Evolutionary conservation across 2,329 filamentous ascomycete genomes (phyloP), one percentile per base, ranked within the genome.

Genomic region (Mycosphaerella sp.): DNA sequence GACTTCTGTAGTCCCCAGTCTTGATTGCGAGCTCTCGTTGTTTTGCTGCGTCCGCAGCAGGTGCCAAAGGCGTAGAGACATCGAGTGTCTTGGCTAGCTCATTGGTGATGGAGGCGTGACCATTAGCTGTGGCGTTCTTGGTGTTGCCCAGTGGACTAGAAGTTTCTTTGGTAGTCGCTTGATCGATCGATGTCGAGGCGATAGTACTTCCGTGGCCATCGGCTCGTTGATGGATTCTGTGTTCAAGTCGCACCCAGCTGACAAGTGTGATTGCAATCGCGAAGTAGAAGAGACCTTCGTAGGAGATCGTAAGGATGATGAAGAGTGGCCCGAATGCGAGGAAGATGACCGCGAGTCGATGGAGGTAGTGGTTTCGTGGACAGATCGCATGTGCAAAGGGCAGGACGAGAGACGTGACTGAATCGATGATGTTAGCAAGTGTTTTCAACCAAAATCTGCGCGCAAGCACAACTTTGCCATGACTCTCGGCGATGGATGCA

Each of bases 271-370:
- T 74, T 64, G 84, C 89, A 70, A 96, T 98, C 9, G 85, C 82
- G 53, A 96, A 81, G 70, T 97, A 98, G 69, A 98, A 98, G 2
- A 98, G 77, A 0, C 91, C 91, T 70, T 98, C 93, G 71, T 95
- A 98, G 0, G 91, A 96, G 61, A 97, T 96, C 6, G 90, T 95
- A 44, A 98, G 80, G 63, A 98, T 91, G 65, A 98, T 86, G 70
- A 97, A 98, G 1, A 86, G 86, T 0, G 93, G 93, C 0, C 91
- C 86, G 66, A 94, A 97, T 4, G 90, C 87, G 43, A 98, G 76
- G 73, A 97, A 98, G 48, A 96, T 83, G 61, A 95, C 81, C 59
- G 90, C 79, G 3, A 98, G 75, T 18, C 90, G 84, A 68, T 97
- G 90, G 59, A 97, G 80, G 68, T 97, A 96, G 71, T 96, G 84